Evolutionary conservation across 257 asterid genomes (phyloP), one percentile per base, ranked within the genome.

Genomic region (Solanum bukasovii): DNA sequence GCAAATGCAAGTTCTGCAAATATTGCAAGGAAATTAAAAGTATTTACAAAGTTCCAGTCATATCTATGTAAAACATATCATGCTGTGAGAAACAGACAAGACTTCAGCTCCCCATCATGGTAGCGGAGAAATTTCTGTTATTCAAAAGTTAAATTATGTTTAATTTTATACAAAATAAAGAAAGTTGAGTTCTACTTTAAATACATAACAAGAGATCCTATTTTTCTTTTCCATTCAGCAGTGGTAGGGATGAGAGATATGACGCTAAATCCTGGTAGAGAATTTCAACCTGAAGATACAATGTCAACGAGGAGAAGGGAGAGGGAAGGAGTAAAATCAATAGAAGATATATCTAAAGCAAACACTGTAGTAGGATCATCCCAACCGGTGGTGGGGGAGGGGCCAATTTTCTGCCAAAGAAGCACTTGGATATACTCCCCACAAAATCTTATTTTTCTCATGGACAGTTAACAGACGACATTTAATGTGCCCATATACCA

Each of bases 1-100:
- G 99, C 99, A 93, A 87, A 93, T 44, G 99, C 98, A 89, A 72
- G 92, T 75, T 93, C 99, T 97, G 94, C 83, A 90, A 86, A 71
- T 74, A 88, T 46, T 92, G 79, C 85, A 12, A 81, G 91, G 65
- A 61, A 89, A 88, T 16, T 33, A 71, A 72, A 59, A 83, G 59
- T 27, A 87, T 88, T 78, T 85, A 84, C 84, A 31, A 18, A 71
- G 59, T 21, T 44, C 25, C 14, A 31, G 14, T 49, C 42, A 81
- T 31, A 27, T 29, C 4, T 14, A 44, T 3, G 56, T 21, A 49
- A 49, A 49, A 35, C 33, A 82, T 49, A 49, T 29, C 44, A 49
- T 29, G 85, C 42, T 3, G 14, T 82, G 63, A 82, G n/a, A 49
- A 29, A 9, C 18, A 46, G 25, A 49, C 68, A 82, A 82, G 37